phyloP scores from a whole-genome alignment of 2,329 filamentous ascomycete genomes.

The Onygenales sp. region DNA sequence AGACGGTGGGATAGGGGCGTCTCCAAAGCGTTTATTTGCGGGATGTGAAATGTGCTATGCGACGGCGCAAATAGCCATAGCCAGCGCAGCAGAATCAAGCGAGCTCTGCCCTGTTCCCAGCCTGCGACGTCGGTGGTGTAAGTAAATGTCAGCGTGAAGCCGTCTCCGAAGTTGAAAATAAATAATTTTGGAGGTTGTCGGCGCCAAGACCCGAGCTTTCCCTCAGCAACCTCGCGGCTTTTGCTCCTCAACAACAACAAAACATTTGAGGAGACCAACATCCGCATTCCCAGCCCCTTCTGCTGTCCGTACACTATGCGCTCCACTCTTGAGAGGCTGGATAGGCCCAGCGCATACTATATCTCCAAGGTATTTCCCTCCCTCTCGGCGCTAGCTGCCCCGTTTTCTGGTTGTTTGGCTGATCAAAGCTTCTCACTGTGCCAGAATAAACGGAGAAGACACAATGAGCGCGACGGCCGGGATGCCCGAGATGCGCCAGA shows the following conservation, averaged over 20 bases:
- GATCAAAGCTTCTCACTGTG: not conserved
- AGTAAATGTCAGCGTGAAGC: too few relatives aligned
- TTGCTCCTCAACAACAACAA: not conserved
- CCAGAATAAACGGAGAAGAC: slow-evolving; percentile 63
- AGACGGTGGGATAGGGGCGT: not conserved
- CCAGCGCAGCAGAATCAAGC: too few relatives aligned
- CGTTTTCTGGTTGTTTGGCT: not conserved
- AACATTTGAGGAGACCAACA: not conserved
- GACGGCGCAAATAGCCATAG: too few relatives aligned
- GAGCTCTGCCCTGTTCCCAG: too few relatives aligned
- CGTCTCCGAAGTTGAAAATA: not conserved
- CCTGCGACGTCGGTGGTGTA: too few relatives aligned
- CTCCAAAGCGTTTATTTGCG: not conserved
- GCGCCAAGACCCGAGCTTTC: slow-evolving; percentile 2
- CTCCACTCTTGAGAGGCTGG: slow-evolving; percentile 76
- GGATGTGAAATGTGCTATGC: too few relatives aligned
- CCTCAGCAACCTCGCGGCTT: not conserved
- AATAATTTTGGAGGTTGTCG: not conserved
- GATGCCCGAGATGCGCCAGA: slow-evolving; percentile 28
- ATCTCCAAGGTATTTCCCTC: slow-evolving; percentile 56
- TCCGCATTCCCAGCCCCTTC: not conserved
- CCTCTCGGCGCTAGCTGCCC: not conserved
- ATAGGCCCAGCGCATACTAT: slow-evolving; percentile 92
- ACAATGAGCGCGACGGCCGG: slow-evolving; percentile 45
- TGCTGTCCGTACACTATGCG: slow-evolving; percentile 17